Evolutionary conservation across 257 asterid species (phyloP).

Genomic region (Jacaranda mimosifolia): DNA sequence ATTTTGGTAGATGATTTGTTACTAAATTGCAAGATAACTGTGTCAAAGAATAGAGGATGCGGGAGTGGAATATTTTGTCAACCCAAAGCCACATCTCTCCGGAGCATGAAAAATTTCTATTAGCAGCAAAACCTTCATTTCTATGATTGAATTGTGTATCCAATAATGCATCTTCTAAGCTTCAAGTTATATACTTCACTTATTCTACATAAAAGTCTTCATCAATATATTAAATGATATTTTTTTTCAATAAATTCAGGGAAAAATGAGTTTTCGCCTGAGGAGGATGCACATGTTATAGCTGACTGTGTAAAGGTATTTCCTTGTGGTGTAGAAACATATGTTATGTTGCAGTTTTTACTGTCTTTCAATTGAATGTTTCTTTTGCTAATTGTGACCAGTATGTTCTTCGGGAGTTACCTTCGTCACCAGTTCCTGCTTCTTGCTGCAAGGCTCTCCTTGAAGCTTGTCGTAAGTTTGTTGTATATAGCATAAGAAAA

Average conservation of each 20-base stretch:
- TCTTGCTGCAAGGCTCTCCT: conserved; percentile 99
- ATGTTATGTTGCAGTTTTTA: conserved; percentile 19
- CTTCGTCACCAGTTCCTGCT: conserved; percentile 99
- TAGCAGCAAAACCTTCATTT: background rate
- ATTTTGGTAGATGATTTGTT: background rate
- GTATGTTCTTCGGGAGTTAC: conserved; percentile 96
- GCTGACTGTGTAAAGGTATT: conserved; percentile 96
- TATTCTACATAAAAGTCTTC: conserved; percentile 25
- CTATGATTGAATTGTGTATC: background rate
- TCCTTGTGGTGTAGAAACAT: conserved; percentile 34
- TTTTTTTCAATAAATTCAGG: conserved; percentile 54
- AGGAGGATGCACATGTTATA: conserved; percentile 96
- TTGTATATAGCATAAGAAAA: background rate
- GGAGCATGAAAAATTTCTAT: background rate
- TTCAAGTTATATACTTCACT: conserved; percentile 16
- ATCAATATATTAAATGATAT: conserved; percentile 20
- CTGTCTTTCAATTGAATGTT: conserved; percentile 27
- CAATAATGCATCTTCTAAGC: conserved; percentile 16
- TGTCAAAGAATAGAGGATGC: background rate
- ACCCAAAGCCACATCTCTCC: conserved; percentile 1
- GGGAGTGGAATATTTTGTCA: background rate
- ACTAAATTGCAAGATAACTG: background rate
- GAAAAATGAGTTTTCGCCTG: conserved; percentile 76
- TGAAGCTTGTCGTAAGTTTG: conserved; percentile 87
- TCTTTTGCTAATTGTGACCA: conserved; percentile 43